Base-by-base conservation (phyloP, 441 rosid species). In the Syzygium syzygioides region DNA sequence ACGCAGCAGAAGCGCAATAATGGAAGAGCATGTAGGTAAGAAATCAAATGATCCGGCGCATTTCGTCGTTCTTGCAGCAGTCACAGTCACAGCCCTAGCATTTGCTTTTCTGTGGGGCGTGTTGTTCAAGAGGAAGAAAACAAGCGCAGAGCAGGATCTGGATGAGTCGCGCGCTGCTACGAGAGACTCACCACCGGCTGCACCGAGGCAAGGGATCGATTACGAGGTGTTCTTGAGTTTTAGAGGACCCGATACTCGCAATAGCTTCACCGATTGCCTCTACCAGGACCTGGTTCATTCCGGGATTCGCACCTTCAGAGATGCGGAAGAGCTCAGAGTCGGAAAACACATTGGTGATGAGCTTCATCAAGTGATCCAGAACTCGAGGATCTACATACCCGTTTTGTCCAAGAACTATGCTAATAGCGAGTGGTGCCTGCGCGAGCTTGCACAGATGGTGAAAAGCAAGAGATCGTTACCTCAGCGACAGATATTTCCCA, bases 151-250 rank as follows among this genome's bases (percentile, higher is more conserved):
- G 50, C 48, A 20, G 26, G 20, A 71, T 71, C 80, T 11, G 50
- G 28, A 34, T 34, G 80, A 71, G 80, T 11, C 50, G 15, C 50
- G 9, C 23, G 28, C 80, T 71, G 14, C 50, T 71, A 11, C 50
- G 3, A 50, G 37, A 9, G 28, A 37, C 80, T 41, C 11, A 26
- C 50, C 80, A 11, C n/a, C n/a, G 1, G 28, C 50, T 37, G 50
- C 50, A 37, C 50, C 0, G 3, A 71, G 50, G 50, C 80, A 37
- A 71, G 50, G 50, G 50, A 71, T 20, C 9, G 50, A 71, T 71
- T 79, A 54, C 4, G 89, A 87, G n/a, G 89, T 87, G 11, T 79
- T 87, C 68, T 79, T 87, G 60, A 87, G 85, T 34, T 87, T 87
- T 62, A 76, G 89, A 55, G 89, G 89, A 26, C 37, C 56, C 1